These are phyloP conservation scores for Lentinula sp. DNA, from an alignment of 768 basidiomycete species.

Conservation along the genomic window DNA sequence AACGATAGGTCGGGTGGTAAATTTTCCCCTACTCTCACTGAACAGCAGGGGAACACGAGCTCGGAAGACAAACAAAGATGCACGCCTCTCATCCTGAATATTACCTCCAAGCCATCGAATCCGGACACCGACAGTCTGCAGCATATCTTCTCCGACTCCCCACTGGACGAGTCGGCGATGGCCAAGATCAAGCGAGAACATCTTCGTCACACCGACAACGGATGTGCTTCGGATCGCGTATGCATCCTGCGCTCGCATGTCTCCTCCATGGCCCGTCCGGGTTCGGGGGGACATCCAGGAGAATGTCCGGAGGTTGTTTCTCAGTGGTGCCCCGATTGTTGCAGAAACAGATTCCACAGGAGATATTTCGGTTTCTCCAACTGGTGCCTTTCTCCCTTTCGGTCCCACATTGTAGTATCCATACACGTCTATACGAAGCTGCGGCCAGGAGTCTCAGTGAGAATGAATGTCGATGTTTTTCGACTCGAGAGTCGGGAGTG, in stretches of 20 bases:
- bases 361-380: neutral
- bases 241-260: neutral
- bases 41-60: neutral
- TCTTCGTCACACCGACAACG: neutral
- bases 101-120: neutral
- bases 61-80: neutral
- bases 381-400: neutral
- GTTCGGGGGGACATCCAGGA: neutral
- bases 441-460: too few species aligned
- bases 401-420: neutral
- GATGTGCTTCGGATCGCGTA: neutral
- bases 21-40: neutral
- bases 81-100: neutral
- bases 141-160: neutral
- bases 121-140: neutral
- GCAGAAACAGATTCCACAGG: neutral
- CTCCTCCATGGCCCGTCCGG: neutral
- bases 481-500: too few species aligned
- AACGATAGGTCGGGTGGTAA: too few species aligned
- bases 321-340: neutral
- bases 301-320: neutral
- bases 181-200: neutral
- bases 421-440: too few species aligned
- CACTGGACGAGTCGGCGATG: neutral
- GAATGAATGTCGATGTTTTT: too few species aligned